Base-by-base conservation (phyloP, 2,329 filamentous ascomycete genomes). In the Fusarium sp. region DNA sequence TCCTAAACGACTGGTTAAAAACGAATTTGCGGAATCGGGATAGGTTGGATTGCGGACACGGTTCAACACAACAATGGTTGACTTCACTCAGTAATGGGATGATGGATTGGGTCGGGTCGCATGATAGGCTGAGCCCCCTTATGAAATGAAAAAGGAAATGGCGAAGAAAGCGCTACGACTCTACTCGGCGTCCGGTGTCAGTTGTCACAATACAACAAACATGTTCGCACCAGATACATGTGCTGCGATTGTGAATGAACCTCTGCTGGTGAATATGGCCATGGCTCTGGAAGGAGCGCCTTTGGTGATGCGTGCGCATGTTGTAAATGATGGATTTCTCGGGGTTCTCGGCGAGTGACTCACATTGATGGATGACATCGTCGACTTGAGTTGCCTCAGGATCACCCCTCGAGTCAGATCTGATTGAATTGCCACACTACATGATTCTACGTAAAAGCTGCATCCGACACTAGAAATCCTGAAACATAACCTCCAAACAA, bases 1-100 rank as follows among this genome's bases (percentile, higher is more conserved):
- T 81, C 89, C 78, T 93, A 92, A 85, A 71, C 69, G 64, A 74
- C 53, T 59, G 50, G 62, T 51, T 66, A 75, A 56, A 61, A 56
- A 62, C 52, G 57, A 62, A 71, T 68, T 73, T 73, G 70, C 68
- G 73, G 75, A 71, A 75, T 72, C 63, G 70, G 70, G 73, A 77
- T 38, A 70, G 24, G 63, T 77, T 76, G 73, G 71, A 75, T 76
- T 75, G 67, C 73, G 75, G 66, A 74, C 76, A 71, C 73, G 70
- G 76, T 76, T 77, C 61, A 64, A 56, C 62, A 54, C 75, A 76
- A 74, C 73, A 70, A 77, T 75, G 73, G 69, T 73, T 76, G 72
- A 51, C 72, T 76, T 73, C 63, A 73, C 76, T 73, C 71, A 78
- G 74, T 73, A 75, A 71, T 73, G 76, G 74, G 77, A 76, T 77